Conservation (phyloP, 1,284 basidiomycete genomes). For the Papiliotrema laurentii region DNA sequence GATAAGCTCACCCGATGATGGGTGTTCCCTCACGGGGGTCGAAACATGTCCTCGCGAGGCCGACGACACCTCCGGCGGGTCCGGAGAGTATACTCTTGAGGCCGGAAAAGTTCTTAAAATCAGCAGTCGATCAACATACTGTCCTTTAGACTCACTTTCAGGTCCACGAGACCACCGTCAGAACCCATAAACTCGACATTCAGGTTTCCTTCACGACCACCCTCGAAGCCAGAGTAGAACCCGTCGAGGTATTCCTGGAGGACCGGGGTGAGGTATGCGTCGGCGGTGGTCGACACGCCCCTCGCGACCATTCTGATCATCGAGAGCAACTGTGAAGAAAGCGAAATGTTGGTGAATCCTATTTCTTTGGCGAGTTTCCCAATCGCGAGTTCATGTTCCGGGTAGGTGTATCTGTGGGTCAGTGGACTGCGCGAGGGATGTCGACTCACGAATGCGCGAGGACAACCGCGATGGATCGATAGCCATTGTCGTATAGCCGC, state of each 20-base stretch:
- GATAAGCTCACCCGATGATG: conserved; percentile 36
- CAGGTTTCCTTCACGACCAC: conserved; percentile 19
- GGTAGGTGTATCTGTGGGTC: conserved; percentile 45
- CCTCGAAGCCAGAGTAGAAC: background rate
- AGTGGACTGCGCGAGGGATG: background rate
- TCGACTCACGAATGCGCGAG: conserved; percentile 22
- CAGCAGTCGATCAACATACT: background rate
- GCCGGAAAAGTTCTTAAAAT: conserved; percentile 68
- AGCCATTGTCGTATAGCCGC: conserved; percentile 18
- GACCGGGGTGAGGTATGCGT: conserved; percentile 94
- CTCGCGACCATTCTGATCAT: conserved; percentile 91
- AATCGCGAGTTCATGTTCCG: conserved; percentile 61
- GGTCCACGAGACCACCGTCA: conserved; percentile 80
- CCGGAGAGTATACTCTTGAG: conserved; percentile 70
- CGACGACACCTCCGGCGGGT: conserved; percentile 41
- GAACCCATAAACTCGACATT: conserved; percentile 70
- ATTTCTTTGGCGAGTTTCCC: conserved; percentile 68
- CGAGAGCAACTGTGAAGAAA: conserved; percentile 80
- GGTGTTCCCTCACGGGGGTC: conserved; percentile 26
- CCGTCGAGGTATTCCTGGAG: conserved; percentile 81
- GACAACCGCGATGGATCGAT: conserved; percentile 22
- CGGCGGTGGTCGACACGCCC: conserved; percentile 86
- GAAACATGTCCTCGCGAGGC: conserved; percentile 31
- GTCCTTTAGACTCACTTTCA: conserved; percentile 40
- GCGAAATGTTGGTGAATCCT: conserved; percentile 83